phyloP scores from a whole-genome alignment of 148 eudicot species.

The Vaccinium darrowii region DNA sequence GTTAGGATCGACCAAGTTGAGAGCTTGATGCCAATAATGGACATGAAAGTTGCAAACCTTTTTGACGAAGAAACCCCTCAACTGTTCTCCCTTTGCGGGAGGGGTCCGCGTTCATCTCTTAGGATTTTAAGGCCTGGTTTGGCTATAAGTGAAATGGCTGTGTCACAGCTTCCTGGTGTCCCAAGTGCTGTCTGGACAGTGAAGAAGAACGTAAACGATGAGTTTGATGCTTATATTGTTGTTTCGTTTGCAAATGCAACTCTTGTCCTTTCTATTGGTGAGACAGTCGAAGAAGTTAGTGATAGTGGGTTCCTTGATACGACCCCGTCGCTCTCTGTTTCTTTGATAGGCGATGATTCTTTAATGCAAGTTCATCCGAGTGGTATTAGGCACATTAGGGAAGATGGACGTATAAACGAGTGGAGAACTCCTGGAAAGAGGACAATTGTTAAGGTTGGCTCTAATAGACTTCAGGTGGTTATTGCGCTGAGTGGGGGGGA shows the following conservation, averaged over 20 bases:
- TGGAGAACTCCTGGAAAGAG: constrained; percentile 99
- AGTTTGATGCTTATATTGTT: constrained; percentile 96
- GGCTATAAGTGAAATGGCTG: constrained; percentile 97
- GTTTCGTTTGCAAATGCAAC: constrained; percentile 98
- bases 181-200: constrained; percentile 99
- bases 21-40: constrained; percentile 98
- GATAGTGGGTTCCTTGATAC: constrained; percentile 99
- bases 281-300: constrained; percentile 97
- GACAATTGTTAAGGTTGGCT: constrained; percentile 95
- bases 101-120: constrained; percentile 89
- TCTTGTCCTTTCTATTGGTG: constrained; percentile 98
- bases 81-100: constrained; percentile 89
- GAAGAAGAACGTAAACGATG: constrained; percentile 88
- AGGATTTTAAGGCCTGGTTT: constrained; percentile 88
- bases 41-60: constrained; percentile 85
- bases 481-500: constrained; percentile 97
- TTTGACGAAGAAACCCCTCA: constrained; percentile 99
- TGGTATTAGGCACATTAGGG: constrained; percentile 98
- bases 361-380: constrained; percentile 98
- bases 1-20: constrained; percentile 89
- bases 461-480: constrained; percentile 90
- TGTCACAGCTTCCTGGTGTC: constrained; percentile 89
- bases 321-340: constrained; percentile 93
- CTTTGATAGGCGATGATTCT: constrained; percentile 95
- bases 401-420: constrained; percentile 94